phyloP scores from a whole-genome alignment of 169 alveolate species.

The Cryptosporidium parvum region DNA sequence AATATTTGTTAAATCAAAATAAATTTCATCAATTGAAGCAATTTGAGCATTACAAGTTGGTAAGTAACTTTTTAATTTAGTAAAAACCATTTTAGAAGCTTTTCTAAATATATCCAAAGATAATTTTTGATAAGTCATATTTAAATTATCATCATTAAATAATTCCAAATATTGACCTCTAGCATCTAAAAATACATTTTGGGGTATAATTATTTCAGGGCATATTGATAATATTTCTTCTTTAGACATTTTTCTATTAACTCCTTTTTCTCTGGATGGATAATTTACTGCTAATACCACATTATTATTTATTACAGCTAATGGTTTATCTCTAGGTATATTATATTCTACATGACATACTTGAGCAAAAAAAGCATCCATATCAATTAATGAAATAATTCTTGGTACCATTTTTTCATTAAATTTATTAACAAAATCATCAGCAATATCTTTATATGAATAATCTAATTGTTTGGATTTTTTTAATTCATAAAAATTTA shows the following conservation, averaged over 20 bases:
- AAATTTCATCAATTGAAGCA: slow-evolving; percentile 67
- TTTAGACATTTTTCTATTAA: slow-evolving; percentile 29
- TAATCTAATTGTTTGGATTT: not conserved
- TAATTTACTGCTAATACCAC: slow-evolving; percentile 54
- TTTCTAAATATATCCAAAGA: slow-evolving; percentile 58
- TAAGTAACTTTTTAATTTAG: slow-evolving; percentile 1
- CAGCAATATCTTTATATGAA: slow-evolving; percentile 9
- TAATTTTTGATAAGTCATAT: slow-evolving; percentile 8
- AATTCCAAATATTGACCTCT: not conserved
- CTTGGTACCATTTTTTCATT: slow-evolving; percentile 43
- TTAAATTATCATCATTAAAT: not conserved
- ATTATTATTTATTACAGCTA: slow-evolving; percentile 54
- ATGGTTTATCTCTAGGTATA: slow-evolving; percentile 63
- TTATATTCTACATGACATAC: slow-evolving; percentile 44
- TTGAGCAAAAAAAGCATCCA: slow-evolving; percentile 75
- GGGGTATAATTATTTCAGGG: slow-evolving; percentile 59
- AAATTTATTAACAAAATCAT: slow-evolving; percentile 16
- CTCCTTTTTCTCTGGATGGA: slow-evolving; percentile 55
- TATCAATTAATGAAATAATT: slow-evolving; percentile 43
- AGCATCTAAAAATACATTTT: slow-evolving; percentile 19
- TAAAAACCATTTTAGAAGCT: slow-evolving; percentile 45
- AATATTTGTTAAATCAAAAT: slow-evolving; percentile 29
- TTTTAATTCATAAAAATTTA: not conserved
- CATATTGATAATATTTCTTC: slow-evolving; percentile 33
- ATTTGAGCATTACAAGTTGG: slow-evolving; percentile 57